Percentiles rank a stretch among this genome's conserved stretches.
Evolutionary conservation across 1,139 yeast genomes (phyloP).

Genomic region (Suhomyces kunorum): DNA sequence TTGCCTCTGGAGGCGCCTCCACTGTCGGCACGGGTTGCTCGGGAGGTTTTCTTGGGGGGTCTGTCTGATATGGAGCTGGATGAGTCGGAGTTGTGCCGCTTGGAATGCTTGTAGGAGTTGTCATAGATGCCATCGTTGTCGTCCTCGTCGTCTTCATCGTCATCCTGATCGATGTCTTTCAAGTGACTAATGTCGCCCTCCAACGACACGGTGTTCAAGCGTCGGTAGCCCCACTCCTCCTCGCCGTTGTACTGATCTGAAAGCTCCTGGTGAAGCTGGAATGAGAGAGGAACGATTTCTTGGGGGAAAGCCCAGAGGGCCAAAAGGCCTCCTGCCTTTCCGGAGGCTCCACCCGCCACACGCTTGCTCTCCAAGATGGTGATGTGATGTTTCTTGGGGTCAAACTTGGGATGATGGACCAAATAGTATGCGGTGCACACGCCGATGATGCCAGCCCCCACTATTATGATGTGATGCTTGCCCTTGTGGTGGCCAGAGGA

Average conservation of each 20-base stretch:
- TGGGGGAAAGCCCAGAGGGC: conserved; percentile 98
- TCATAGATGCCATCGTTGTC: conserved; percentile 9
- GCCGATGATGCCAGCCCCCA: conserved; percentile 96
- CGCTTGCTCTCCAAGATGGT: conserved; percentile 88
- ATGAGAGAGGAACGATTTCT: conserved; percentile 87
- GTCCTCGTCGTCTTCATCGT: conserved; percentile 17
- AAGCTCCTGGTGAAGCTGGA: conserved; percentile 80
- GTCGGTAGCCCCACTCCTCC: conserved; percentile 88
- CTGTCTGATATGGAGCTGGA: conserved; percentile 23
- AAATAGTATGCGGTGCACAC: conserved; percentile 91
- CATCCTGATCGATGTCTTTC: conserved; percentile 22
- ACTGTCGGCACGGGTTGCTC: conserved; percentile 23
- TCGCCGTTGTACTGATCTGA: conserved; percentile 79
- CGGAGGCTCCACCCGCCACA: conserved; percentile 97
- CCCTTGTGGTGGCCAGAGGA: conserved; percentile 63
- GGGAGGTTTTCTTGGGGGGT: conserved; percentile 40
- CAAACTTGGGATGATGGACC: conserved; percentile 79
- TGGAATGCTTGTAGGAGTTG: conserved; percentile 17
- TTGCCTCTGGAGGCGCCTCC: conserved; percentile 6
- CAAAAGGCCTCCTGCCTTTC: conserved; percentile 94
- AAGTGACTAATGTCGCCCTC: conserved; percentile 71
- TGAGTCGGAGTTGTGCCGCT: conserved; percentile 24
- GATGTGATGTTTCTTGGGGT: conserved; percentile 70
- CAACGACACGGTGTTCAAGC: conserved; percentile 81
- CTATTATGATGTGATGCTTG: conserved; percentile 69